Base-by-base conservation (phyloP, 352 stramenopile genomes). In the Phytopythium montanum region DNA sequence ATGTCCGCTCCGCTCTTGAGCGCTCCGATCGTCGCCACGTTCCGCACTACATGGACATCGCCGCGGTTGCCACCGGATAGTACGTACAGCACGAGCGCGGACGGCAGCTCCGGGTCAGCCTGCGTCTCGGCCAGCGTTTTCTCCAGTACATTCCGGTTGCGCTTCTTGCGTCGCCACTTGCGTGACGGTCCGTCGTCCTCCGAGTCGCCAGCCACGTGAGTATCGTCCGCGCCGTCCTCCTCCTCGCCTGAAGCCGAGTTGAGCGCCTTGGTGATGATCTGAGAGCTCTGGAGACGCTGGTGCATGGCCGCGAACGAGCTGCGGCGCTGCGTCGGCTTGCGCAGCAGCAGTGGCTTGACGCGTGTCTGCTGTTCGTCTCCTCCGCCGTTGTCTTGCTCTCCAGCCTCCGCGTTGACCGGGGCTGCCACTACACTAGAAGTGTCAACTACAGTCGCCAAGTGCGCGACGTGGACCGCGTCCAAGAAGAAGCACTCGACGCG, bases 81-180 rank as follows among this genome's bases (percentile, higher is more conserved):
- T n/a, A 90, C 73, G 64, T 93, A 93, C 44, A 91, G 49, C 10
- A 93, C 83, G 26, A 90, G 59, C 13, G 83, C 81, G 36, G 81
- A 85, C 8, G 69, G 41, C 26, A 90, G 58, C 10, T 84, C 64
- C 1, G 54, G 26, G 38, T 87, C 85, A 13, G 79, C 72, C 56
- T 88, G 68, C 1, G 75, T 82, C 29, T 84, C 73, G 18, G 80
- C 19, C 16, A 91, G 64, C 0, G 70, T 85, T 31, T 86, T 76
- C 29, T 91, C 75, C 5, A 91, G 60, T 39, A 93, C 44, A 14
- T 76, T 67, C 41, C 80, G 84, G 66, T 93, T 90, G 42, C 81
- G 79, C 59, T 93, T 93, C 60, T 91, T 91, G 6, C 78, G 75
- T 2, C 79, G 74, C 83, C 83, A 93, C 29, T 85, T 86, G 18